Conservation (phyloP, 1,284 basidiomycete species). For the Boletellus deceptivus region DNA sequence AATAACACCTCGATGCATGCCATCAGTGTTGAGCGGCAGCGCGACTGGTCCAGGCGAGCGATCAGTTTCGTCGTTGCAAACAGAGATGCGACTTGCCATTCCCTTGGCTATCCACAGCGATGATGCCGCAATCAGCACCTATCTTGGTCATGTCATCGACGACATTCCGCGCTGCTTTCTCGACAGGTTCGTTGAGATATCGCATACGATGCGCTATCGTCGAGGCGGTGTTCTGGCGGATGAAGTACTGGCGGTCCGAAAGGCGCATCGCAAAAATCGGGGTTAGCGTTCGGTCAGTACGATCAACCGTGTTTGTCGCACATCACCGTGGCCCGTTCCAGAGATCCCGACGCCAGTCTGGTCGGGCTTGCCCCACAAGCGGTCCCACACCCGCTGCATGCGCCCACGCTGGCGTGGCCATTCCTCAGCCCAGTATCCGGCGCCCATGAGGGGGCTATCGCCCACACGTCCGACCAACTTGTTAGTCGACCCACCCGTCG, state of each 20-base stretch:
- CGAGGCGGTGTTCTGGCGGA: slow-evolving; percentile 63
- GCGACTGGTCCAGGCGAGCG: slow-evolving; percentile 44
- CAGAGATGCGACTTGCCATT: slow-evolving; percentile 45
- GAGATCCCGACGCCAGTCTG: slow-evolving; percentile 64
- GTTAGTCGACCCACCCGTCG: slow-evolving; percentile 80
- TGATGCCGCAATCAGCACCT: slow-evolving; percentile 68
- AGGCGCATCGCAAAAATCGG: too few relatives aligned
- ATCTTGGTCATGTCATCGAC: slow-evolving; percentile 54
- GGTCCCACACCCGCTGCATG: too few relatives aligned
- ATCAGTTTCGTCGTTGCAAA: slow-evolving; percentile 2
- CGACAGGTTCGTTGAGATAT: slow-evolving; percentile 55
- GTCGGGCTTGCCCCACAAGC: too few relatives aligned
- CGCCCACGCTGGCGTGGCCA: slow-evolving; percentile 41
- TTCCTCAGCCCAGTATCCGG: slow-evolving; percentile 81
- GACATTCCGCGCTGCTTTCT: slow-evolving; percentile 52
- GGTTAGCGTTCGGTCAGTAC: too few relatives aligned
- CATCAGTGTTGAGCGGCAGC: slow-evolving; percentile 68
- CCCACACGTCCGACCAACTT: slow-evolving; percentile 79
- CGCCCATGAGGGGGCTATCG: slow-evolving; percentile 76
- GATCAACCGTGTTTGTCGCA: slow-evolving; percentile 28
- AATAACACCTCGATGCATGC: slow-evolving; percentile 81
- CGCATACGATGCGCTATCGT: slow-evolving; percentile 68
- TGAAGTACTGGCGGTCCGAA: slow-evolving; percentile 59
- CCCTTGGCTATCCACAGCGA: slow-evolving; percentile 63
- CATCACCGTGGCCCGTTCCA: slow-evolving; percentile 83